Percentiles rank a stretch among this genome's conserved stretches.
These are phyloP conservation scores for Xylariaceae sp. DNA, from an alignment of 2,329 filamentous ascomycete species.

Conservation along the genomic window DNA sequence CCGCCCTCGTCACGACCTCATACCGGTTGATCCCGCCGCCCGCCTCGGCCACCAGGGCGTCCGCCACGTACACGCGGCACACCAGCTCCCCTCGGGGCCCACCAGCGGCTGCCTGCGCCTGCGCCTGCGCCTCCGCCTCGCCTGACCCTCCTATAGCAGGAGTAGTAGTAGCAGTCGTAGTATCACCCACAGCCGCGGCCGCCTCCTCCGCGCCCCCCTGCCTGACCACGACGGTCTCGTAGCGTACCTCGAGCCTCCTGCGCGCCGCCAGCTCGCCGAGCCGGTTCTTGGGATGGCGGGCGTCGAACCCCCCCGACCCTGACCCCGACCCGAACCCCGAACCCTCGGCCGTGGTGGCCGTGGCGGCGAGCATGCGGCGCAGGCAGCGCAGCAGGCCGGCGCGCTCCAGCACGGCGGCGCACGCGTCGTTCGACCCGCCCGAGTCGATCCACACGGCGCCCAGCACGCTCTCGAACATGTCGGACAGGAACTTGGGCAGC, in stretches of 20 bases:
- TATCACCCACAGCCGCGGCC: too few relatives aligned
- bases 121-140: slow-evolving; percentile 1
- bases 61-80: slow-evolving; percentile 45
- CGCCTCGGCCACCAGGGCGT: slow-evolving; percentile 36
- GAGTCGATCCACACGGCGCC: slow-evolving; percentile 82
- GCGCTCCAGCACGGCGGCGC: slow-evolving; percentile 50
- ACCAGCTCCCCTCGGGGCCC: too few relatives aligned
- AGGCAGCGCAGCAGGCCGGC: slow-evolving; percentile 61
- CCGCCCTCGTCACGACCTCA: slow-evolving; percentile 50
- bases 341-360: too few relatives aligned
- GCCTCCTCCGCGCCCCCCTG: slow-evolving; percentile 13
- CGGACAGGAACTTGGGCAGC: slow-evolving; percentile 72
- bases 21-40: slow-evolving; percentile 37
- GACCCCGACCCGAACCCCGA: too few relatives aligned
- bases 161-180: too few relatives aligned
- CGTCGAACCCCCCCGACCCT: slow-evolving; percentile 50
- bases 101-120: slow-evolving; percentile 1
- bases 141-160: too few relatives aligned
- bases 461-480: slow-evolving; percentile 72
- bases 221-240: slow-evolving; percentile 31
- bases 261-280: slow-evolving; percentile 51
- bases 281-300: slow-evolving; percentile 59
- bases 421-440: slow-evolving; percentile 52
- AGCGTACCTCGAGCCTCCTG: slow-evolving; percentile 40
- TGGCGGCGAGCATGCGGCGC: slow-evolving; percentile 51